phyloP scores from a whole-genome alignment of 202 grass and related monocot species.

The Setaria italica region DNA sequence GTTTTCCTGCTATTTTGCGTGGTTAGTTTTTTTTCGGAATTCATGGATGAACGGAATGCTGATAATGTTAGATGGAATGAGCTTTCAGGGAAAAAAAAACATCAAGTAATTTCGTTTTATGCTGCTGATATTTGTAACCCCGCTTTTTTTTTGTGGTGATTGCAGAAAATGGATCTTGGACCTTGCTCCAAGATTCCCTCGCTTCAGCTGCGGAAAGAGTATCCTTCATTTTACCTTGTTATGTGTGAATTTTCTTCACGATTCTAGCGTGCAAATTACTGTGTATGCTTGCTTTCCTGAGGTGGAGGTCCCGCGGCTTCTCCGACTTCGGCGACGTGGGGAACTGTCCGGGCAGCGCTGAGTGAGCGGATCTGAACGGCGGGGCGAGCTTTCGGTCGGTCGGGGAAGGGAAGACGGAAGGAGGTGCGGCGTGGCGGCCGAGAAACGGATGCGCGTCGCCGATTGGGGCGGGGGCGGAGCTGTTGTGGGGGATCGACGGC shows the following conservation, averaged over 20 bases:
- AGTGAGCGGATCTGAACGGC: too few species aligned
- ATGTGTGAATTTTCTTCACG: background rate
- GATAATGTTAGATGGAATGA: background rate
- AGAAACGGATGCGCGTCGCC: too few species aligned
- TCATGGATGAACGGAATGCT: background rate
- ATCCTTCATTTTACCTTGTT: conserved; percentile 55
- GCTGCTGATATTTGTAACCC: background rate
- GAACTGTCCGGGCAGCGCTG: too few species aligned
- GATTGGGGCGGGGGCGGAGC: too few species aligned
- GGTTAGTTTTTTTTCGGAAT: background rate
- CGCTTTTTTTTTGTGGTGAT: background rate
- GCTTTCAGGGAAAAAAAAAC: background rate
- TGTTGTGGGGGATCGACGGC: too few species aligned
- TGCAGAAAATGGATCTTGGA: conserved; percentile 99
- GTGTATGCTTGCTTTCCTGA: conserved; percentile 56
- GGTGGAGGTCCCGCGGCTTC: background rate
- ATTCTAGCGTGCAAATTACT: background rate
- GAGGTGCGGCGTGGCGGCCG: too few species aligned
- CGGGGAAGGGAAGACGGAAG: too few species aligned
- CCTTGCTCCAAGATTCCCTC: conserved; percentile 93
- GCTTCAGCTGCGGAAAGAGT: conserved; percentile 89
- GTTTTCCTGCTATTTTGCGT: background rate
- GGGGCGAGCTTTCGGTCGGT: too few species aligned
- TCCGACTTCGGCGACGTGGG: too few species aligned
- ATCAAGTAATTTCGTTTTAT: background rate